Evolutionary conservation across 2,329 filamentous ascomycete genomes (phyloP), one percentile per base, ranked within the genome.

Genomic region (Epichloe glyceriae): DNA sequence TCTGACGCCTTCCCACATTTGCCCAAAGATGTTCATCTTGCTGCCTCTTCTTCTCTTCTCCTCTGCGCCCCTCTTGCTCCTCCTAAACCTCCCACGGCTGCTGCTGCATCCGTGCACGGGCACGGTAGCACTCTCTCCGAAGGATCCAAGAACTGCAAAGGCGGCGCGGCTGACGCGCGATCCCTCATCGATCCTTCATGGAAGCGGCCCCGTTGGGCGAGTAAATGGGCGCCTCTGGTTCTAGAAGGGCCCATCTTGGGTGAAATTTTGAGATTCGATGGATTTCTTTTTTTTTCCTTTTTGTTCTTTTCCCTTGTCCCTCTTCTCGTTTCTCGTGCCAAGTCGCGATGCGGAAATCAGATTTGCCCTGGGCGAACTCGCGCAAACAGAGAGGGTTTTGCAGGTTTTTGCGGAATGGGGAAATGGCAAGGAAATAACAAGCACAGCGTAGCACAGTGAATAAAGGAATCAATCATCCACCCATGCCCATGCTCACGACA

Each of bases 181-280:
- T 94, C 87, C 61, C 83, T 88, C 86, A 95, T 91, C 60, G 85
- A 91, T 40, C 85, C 89, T 68, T 95, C 89, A 38, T 83, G 60
- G 76, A 94, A 73, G 68, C 80, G 63, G 70, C 79, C 54, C 42
- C 47, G 54, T 58, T 64, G 50, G 54, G 55, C 34, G 59, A 59
- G 41, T 19, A 55, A 38, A 26, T 50, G 63, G 53, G 68, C 63
- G 53, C 67, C 63, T 54, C 62, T 52, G 52, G 57, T 58, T 43
- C 52, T 53, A 37, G 62, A 60, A 11, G 61, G 60, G 50, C 59
- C 61, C 63, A 63, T 67, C 43, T 17, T 54, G 46, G 14, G 19
- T 19, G 4, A 26, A 20, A 12, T 34, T 35, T 45, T 14, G 4
- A 2, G 6, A 22, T 46, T 33, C 19, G 42, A 41, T 50, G 48